These are phyloP conservation scores for Ceratocystis lukuohia DNA, from an alignment of 2,329 filamentous ascomycete genomes.

Conservation along the genomic window DNA sequence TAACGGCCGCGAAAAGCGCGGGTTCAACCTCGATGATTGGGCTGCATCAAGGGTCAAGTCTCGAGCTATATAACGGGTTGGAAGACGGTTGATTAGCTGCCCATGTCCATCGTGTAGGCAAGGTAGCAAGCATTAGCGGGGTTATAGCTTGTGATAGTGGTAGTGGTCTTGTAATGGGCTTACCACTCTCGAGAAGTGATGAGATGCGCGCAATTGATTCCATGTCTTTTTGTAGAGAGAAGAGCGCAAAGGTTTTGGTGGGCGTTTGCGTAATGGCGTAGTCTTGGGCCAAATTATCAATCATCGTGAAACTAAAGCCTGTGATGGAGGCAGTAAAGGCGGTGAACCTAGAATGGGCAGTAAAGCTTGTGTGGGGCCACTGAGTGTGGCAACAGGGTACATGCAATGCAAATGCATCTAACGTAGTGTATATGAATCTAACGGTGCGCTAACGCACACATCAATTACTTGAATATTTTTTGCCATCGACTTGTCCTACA, in stretches of 20 bases:
- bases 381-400: not conserved
- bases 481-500: no score
- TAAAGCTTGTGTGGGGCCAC: conserved; percentile 3
- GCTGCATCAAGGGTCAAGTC: conserved; percentile 96
- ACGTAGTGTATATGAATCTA: no score
- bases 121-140: not conserved
- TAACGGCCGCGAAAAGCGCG: conserved; percentile 49
- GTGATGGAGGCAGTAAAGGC: not conserved
- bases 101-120: conserved; percentile 1
- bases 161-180: conserved; percentile 23
- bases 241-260: not conserved
- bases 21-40: conserved; percentile 61
- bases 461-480: no score
- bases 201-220: conserved; percentile 94
- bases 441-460: no score
- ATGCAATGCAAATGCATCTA: no score
- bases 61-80: conserved; percentile 47
- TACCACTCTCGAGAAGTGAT: conserved; percentile 87
- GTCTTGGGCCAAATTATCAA: no score
- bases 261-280: not conserved
- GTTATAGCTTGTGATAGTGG: not conserved
- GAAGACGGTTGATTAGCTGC: conserved; percentile 5
- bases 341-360: not conserved
- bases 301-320: not conserved
- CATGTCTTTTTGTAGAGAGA: conserved; percentile 40